Base-by-base conservation (phyloP, 148 eudicot species). In the Drosera capensis region DNA sequence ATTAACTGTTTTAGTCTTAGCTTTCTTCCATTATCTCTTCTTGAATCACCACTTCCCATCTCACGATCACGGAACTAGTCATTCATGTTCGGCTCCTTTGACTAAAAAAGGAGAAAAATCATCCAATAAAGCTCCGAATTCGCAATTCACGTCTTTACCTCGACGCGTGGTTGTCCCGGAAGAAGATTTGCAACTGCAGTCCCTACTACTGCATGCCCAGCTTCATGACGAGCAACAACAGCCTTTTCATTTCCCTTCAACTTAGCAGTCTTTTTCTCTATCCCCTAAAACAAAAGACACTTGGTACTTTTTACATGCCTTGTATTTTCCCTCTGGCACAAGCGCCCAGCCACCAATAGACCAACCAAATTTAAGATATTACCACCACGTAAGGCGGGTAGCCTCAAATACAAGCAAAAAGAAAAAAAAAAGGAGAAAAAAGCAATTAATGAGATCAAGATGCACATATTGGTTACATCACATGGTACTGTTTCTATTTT, bases 151-250 rank as follows among this genome's bases (percentile, higher is more conserved):
- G 26, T 24, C 29, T 59, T 18, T 71, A 88, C 96, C 92, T 83
- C 74, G 44, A 88, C 96, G 36, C 94, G 82, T 56, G 96, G 96
- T 57, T 88, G 96, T 20, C 96, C 94, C 50, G 80, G 63, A 60
- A 88, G 77, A 72, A 88, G 82, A 54, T 74, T 88, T 21, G 92
- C 94, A 68, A 88, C 74, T 26, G 96, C 96, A 46, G 96, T 83
- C 40, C 96, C 96, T 7, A 88, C 94, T 26, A 88, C 92, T 36
- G 94, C 96, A 68, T 88, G 96, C 46, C 96, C 96, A 58, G 77
- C 96, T 71, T 88, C 96, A 72, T 88, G 96, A 45, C 96, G 79
- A 40, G 96, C 96, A 65, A 88, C 96, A 52, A 83, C 94, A 59
- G 80, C 94, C 68, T 88, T 88, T 65, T 83, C 96, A 64, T 37